phyloP scores from a whole-genome alignment of 2,329 filamentous ascomycete genomes.

The Microdochium paspali region DNA sequence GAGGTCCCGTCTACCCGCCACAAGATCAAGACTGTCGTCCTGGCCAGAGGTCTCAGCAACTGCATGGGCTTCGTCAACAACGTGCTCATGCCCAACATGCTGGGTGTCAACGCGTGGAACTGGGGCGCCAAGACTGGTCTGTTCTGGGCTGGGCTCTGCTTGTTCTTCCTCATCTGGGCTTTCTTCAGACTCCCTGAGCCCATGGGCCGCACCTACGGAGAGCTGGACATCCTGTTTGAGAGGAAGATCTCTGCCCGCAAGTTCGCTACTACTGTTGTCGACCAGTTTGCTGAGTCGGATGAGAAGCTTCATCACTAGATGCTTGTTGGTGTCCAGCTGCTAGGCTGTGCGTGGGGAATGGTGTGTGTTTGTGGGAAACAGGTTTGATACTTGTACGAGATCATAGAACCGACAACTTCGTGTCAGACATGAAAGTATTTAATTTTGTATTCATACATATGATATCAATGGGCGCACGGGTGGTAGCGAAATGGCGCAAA shows the following conservation, averaged over 20 bases:
- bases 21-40: slow-evolving; percentile 7
- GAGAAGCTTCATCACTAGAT: neutral
- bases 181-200: slow-evolving; percentile 12
- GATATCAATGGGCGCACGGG: too few species aligned
- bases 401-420: too few species aligned
- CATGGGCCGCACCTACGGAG: slow-evolving; percentile 1
- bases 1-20: slow-evolving; percentile 8
- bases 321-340: too few species aligned
- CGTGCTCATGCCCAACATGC: neutral
- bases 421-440: too few species aligned
- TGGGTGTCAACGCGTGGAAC: slow-evolving; percentile 8
- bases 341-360: too few species aligned
- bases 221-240: slow-evolving; percentile 3
- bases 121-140: slow-evolving; percentile 20
- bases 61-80: neutral
- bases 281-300: neutral
- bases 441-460: too few species aligned
- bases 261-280: slow-evolving; percentile 1
- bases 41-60: slow-evolving; percentile 12
- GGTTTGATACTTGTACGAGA: too few species aligned
- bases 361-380: too few species aligned
- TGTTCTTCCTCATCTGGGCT: slow-evolving; percentile 16
- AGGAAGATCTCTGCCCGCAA: neutral
- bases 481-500: too few species aligned
- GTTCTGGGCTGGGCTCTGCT: slow-evolving; percentile 15